Percentiles rank a stretch among this genome's conserved stretches.
Evolutionary conservation across 2,329 filamentous ascomycete species (phyloP).

Genomic region (Ophidiomyces ophidiicola): DNA sequence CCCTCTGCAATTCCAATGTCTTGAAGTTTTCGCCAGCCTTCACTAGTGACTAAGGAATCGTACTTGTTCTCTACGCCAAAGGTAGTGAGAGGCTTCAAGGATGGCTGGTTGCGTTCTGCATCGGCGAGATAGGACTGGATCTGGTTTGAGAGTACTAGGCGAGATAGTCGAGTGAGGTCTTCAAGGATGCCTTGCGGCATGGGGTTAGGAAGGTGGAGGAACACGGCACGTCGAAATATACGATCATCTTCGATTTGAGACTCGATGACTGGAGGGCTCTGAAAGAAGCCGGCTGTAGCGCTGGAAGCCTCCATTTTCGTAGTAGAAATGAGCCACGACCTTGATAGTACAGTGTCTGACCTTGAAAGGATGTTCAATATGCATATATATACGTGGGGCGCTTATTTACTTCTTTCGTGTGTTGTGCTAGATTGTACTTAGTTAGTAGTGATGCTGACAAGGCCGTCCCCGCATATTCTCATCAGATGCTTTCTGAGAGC

Average conservation of each 20-base stretch:
- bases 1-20: slow-evolving; percentile 20
- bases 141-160: slow-evolving; percentile 16
- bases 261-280: slow-evolving; percentile 15
- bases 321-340: no score
- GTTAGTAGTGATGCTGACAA: background rate
- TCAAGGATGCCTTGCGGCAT: slow-evolving; percentile 15
- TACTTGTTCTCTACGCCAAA: slow-evolving; percentile 20
- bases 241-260: slow-evolving; percentile 18
- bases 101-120: slow-evolving; percentile 18
- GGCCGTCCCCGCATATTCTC: background rate
- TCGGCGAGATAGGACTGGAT: slow-evolving; percentile 16
- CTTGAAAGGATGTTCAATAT: no score
- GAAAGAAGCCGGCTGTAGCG: slow-evolving; percentile 20
- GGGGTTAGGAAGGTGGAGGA: slow-evolving; percentile 18
- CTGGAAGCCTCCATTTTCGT: slow-evolving; percentile 19
- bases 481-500: background rate
- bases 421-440: no score
- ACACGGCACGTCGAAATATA: slow-evolving; percentile 17
- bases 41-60: slow-evolving; percentile 19
- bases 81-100: slow-evolving; percentile 17
- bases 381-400: no score
- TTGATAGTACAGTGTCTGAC: no score
- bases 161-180: slow-evolving; percentile 18
- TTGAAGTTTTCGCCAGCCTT: slow-evolving; percentile 20
- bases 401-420: no score